Evolutionary conservation across 2,329 filamentous ascomycete species (phyloP).

Genomic region (Ceratocystis albifundus): DNA sequence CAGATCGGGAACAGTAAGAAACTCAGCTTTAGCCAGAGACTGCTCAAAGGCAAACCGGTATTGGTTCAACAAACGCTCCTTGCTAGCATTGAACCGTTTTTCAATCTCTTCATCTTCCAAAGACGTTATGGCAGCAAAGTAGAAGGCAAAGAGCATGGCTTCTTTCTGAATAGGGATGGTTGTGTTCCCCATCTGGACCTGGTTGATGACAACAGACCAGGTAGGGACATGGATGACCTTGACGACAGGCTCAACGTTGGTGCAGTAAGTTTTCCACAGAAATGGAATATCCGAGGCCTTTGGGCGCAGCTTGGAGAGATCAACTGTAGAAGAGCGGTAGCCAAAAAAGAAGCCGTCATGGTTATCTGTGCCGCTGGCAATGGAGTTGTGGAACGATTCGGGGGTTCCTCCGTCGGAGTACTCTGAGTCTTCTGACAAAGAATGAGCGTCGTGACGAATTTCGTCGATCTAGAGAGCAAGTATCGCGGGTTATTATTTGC

Average conservation of each 20-base stretch:
- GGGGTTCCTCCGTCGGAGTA: conserved; percentile 49
- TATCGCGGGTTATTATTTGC: conserved; percentile 1
- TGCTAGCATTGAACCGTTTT: conserved; percentile 36
- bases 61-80: conserved; percentile 36
- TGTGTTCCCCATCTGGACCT: conserved; percentile 45
- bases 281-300: conserved; percentile 51
- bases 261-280: conserved; percentile 59
- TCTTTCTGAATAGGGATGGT: conserved; percentile 44
- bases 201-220: conserved; percentile 48
- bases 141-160: conserved; percentile 53
- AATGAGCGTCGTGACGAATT: conserved; percentile 35
- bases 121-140: conserved; percentile 47
- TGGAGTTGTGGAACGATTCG: conserved; percentile 11
- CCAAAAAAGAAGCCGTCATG: conserved; percentile 64
- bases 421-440: conserved; percentile 41
- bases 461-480: conserved; percentile 31
- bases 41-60: conserved; percentile 46
- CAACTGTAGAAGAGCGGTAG: conserved; percentile 58
- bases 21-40: conserved; percentile 46
- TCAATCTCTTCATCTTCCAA: conserved; percentile 49
- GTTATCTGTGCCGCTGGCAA: conserved; percentile 17
- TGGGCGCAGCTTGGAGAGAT: conserved; percentile 54
- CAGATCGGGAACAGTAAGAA: conserved; percentile 46
- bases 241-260: conserved; percentile 61
- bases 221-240: conserved; percentile 62